Conservation (phyloP, 331 rosid species). For the Phaseolus coccineus region DNA sequence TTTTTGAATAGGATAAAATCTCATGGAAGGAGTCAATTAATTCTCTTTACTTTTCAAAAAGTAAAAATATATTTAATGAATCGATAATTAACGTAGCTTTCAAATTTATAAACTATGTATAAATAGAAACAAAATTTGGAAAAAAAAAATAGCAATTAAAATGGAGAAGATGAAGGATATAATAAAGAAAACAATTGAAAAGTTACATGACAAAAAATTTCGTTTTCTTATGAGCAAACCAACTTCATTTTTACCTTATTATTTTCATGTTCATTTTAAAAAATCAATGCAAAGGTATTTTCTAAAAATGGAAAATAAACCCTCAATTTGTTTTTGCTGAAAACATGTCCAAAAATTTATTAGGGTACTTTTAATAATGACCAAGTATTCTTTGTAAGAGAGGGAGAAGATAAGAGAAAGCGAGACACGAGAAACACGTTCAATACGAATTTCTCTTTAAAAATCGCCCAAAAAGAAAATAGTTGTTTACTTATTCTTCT, state of each 20-base stretch:
- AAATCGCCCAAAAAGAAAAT: not conserved
- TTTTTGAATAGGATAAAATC: too few relatives aligned
- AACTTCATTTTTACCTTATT: too few relatives aligned
- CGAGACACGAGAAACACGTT: constrained; percentile 17
- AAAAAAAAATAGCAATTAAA: too few relatives aligned
- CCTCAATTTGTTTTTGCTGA: not conserved
- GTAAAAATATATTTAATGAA: too few relatives aligned
- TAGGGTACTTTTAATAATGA: not conserved
- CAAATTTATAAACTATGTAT: too few relatives aligned
- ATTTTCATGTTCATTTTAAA: not conserved
- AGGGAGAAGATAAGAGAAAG: not conserved
- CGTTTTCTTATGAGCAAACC: too few relatives aligned
- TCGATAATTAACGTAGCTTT: too few relatives aligned
- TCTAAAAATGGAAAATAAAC: not conserved
- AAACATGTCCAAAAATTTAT: not conserved
- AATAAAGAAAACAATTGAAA: not conserved
- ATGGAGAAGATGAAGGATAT: too few relatives aligned
- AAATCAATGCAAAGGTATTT: not conserved
- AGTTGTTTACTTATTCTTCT: not conserved
- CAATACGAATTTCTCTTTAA: too few relatives aligned
- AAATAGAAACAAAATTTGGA: too few relatives aligned
- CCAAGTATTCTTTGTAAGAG: constrained; percentile 1
- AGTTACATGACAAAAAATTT: not conserved
- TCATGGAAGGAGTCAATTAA: too few relatives aligned
- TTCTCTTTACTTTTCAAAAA: too few relatives aligned